Percentiles rank a stretch among this genome's conserved stretches.
These are phyloP conservation scores for Euryodendron excelsum DNA, from an alignment of 148 eudicot species.

Conservation along the genomic window DNA sequence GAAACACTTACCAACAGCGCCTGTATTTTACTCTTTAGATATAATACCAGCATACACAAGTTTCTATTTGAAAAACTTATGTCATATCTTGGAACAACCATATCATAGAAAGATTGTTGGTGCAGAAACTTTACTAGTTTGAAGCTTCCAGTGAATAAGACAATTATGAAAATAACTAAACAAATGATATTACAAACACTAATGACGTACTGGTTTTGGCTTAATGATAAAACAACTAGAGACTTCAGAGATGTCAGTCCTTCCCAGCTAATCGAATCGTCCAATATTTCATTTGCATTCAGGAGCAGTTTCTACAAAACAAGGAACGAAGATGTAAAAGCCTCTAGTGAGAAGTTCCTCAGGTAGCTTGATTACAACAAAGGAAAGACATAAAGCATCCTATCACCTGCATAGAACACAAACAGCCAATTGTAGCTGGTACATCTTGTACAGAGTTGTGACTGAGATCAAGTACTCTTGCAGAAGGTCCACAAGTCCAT, in stretches of 20 bases:
- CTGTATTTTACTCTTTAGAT: neutral
- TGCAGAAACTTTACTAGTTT: neutral
- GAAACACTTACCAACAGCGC: neutral
- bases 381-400: constrained; percentile 4
- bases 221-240: constrained; percentile 58
- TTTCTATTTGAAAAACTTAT: neutral
- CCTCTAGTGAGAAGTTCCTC: neutral
- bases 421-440: constrained; percentile 47
- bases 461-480: constrained; percentile 79
- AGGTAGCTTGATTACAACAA: neutral
- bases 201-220: constrained; percentile 66
- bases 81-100: neutral
- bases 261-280: constrained; percentile 73
- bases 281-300: constrained; percentile 50
- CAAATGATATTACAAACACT: neutral
- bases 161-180: neutral
- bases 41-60: neutral
- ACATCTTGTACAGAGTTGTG: constrained; percentile 54
- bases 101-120: neutral
- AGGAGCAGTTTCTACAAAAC: constrained; percentile 72
- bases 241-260: constrained; percentile 55
- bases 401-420: constrained; percentile 57
- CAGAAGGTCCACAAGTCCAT: constrained; percentile 68
- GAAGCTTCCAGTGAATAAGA: neutral
- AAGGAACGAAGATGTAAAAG: constrained; percentile 1